Evolutionary conservation across 257 asterid species (phyloP), one percentile per base, ranked within the genome.

Genomic region (Cynanchum wilfordii): DNA sequence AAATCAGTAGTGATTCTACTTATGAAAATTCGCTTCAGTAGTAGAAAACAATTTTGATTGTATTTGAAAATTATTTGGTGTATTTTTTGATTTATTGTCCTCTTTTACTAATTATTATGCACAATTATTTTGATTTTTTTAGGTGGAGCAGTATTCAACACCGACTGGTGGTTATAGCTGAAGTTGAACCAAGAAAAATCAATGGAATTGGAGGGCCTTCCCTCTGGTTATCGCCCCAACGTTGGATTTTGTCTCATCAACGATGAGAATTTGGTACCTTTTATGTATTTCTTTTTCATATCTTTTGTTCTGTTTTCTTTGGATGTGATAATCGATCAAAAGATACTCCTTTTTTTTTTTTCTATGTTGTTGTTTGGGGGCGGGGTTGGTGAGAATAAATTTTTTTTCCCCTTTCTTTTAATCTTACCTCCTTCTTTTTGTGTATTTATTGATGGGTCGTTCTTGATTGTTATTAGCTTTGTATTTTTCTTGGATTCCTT

Each of bases 121-220:
- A n/a, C n/a, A n/a, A n/a, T n/a, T n/a, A n/a, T n/a, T n/a, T n/a
- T n/a, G n/a, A n/a, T n/a, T n/a, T n/a, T n/a, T n/a, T n/a, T n/a
- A n/a, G n/a, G n/a, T n/a, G n/a, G n/a, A n/a, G n/a, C n/a, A n/a
- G n/a, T n/a, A n/a, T n/a, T n/a, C n/a, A n/a, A n/a, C n/a, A n/a
- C n/a, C n/a, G n/a, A n/a, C n/a, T n/a, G n/a, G n/a, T n/a, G n/a
- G n/a, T n/a, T n/a, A n/a, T n/a, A n/a, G n/a, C n/a, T n/a, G n/a
- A n/a, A n/a, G n/a, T n/a, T n/a, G n/a, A n/a, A n/a, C n/a, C n/a
- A n/a, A n/a, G n/a, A n/a, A n/a, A n/a, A n/a, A n/a, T n/a, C n/a
- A n/a, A n/a, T n/a, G n/a, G n/a, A n/a, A n/a, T n/a, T n/a, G 99
- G 99, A 94, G 86, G 91, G 91, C 77, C 89, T 94, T 40, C 99